These are phyloP conservation scores for Gyrodon lividus DNA, from an alignment of 768 basidiomycete genomes.

Conservation along the genomic window DNA sequence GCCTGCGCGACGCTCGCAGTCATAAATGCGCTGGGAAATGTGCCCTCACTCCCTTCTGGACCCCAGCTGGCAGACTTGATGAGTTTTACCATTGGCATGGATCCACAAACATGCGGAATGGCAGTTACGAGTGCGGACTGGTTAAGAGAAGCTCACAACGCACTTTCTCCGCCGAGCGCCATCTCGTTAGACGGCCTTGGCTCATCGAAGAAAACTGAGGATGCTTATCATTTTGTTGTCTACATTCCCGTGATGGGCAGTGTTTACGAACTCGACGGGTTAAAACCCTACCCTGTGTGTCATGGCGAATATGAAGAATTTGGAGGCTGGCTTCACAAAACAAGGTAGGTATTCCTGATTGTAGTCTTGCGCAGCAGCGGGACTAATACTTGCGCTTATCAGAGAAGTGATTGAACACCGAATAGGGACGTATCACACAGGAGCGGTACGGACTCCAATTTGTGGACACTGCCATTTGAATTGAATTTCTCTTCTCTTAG, in stretches of 20 bases:
- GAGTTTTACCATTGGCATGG: conserved; percentile 82
- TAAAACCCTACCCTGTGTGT: conserved; percentile 74
- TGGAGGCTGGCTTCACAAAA: conserved; percentile 80
- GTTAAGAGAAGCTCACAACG: conserved; percentile 85
- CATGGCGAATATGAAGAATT: conserved; percentile 72
- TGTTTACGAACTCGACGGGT: conserved; percentile 91
- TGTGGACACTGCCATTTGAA: conserved; percentile 1
- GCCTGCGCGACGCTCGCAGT: conserved; percentile 96
- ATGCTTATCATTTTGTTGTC: conserved; percentile 96
- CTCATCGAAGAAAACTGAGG: conserved; percentile 63
- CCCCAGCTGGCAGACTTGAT: conserved; percentile 70
- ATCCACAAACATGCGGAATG: conserved; percentile 80
- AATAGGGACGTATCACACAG: conserved; percentile 87
- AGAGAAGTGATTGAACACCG: conserved; percentile 84
- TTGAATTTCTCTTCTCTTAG: conserved; percentile 38
- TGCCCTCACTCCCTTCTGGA: conserved; percentile 61
- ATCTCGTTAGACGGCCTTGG: conserved; percentile 86
- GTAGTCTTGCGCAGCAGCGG: conserved; percentile 9
- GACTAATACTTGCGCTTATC: conserved; percentile 19
- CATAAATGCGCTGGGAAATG: conserved; percentile 85
- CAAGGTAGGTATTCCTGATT: conserved; percentile 48
- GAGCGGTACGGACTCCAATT: conserved; percentile 60
- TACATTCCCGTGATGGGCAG: conserved; percentile 83
- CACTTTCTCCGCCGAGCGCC: conserved; percentile 85
- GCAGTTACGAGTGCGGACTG: conserved; percentile 79